These are phyloP conservation scores for Licmophora abbreviata DNA, from an alignment of 108 stramenopile genomes.

Conservation along the genomic window DNA sequence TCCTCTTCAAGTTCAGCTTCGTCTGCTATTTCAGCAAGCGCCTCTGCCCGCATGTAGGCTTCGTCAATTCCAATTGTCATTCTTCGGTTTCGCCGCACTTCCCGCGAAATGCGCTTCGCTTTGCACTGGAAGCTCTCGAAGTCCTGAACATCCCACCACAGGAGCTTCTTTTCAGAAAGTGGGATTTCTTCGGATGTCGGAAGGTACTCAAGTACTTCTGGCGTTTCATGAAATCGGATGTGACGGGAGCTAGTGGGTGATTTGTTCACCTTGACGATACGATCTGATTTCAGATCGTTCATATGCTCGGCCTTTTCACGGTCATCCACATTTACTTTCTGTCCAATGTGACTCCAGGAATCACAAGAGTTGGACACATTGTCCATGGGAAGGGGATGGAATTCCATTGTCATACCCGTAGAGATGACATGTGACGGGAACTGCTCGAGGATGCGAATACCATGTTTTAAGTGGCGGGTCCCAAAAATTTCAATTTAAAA, in stretches of 20 bases:
- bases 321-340: no score
- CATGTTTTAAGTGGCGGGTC: no score
- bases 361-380: no score
- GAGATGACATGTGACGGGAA: no score
- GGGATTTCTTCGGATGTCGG: neutral
- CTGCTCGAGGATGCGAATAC: no score
- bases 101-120: conserved; percentile 1
- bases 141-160: conserved; percentile 5
- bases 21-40: neutral
- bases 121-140: conserved; percentile 1
- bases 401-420: no score
- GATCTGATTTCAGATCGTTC: no score
- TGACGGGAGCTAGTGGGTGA: neutral
- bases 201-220: neutral
- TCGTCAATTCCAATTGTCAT: conserved; percentile 1
- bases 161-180: neutral
- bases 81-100: conserved; percentile 1
- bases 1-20: neutral
- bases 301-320: no score
- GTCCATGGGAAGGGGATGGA: no score
- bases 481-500: no score
- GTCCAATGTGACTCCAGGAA: no score
- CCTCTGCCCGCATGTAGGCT: conserved; percentile 3
- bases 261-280: neutral
- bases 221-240: neutral